Conservation (phyloP, 768 basidiomycete genomes). For the Mycena galericulata region DNA sequence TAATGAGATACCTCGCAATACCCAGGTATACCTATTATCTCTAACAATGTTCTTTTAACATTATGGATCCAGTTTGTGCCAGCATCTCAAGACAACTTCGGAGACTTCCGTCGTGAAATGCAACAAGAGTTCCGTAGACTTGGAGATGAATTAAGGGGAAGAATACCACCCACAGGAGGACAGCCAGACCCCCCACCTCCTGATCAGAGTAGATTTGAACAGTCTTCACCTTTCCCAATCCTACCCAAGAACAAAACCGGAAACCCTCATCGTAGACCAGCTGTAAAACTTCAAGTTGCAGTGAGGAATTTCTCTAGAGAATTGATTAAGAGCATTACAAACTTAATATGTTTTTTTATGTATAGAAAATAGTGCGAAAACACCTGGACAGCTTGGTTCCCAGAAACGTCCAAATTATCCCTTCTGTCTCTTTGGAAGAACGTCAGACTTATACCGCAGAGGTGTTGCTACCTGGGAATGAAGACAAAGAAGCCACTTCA, state of each 20-base stretch:
- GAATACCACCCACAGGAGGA: no score
- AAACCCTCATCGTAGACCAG: not conserved
- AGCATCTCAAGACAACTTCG: no score
- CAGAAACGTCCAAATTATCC: not conserved
- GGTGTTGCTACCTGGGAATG: not conserved
- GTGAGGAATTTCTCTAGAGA: not conserved
- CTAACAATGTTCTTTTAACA: no score
- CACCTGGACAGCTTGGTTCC: not conserved
- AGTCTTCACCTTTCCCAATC: not conserved
- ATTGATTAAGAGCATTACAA: not conserved
- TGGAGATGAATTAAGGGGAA: no score
- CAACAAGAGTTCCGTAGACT: no score
- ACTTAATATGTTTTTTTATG: not conserved
- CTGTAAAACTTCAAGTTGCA: not conserved
- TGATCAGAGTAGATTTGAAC: no score
- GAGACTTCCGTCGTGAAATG: no score
- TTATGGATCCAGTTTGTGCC: no score
- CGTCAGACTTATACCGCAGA: not conserved
- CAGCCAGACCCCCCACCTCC: no score
- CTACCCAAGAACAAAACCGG: not conserved
- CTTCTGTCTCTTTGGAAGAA: not conserved
- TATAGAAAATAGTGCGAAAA: not conserved
- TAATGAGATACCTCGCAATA: no score
- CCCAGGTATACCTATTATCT: no score
- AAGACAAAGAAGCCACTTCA: slow-evolving; percentile 4